A percentile compares a stretch with the other conserved stretches of the same genome.
These are phyloP conservation scores for Hippophae gyantsensis DNA, from an alignment of 306 rosid species.

Conservation along the genomic window DNA sequence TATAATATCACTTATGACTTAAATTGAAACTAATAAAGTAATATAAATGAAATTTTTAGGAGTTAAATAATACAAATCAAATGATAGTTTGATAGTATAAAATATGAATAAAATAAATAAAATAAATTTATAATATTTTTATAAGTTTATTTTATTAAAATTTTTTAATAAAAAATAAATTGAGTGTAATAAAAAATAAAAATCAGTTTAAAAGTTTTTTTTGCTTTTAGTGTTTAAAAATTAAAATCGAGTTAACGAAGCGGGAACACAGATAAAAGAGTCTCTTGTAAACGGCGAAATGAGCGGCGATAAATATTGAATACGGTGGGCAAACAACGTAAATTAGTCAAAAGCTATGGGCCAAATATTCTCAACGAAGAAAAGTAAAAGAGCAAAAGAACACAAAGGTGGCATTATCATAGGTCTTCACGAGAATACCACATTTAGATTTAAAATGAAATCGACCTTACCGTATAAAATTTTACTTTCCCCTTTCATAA, in stretches of 20 bases:
- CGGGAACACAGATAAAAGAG: background rate
- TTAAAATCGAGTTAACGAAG: background rate
- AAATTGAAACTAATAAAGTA: no score
- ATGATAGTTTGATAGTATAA: no score
- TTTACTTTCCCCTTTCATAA: slow-evolving; percentile 4
- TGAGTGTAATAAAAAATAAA: no score
- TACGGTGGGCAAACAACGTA: slow-evolving; percentile 22
- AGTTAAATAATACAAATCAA: no score
- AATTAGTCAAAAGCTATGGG: slow-evolving; percentile 39
- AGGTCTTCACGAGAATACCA: slow-evolving; percentile 23
- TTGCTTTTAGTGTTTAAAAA: no score
- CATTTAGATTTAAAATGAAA: slow-evolving; percentile 1
- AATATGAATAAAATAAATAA: no score
- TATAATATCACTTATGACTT: no score
- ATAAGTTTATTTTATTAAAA: no score
- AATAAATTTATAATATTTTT: no score
- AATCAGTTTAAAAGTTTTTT: no score
- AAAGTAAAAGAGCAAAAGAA: slow-evolving; percentile 25
- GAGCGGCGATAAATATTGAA: slow-evolving; percentile 34
- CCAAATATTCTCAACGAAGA: slow-evolving; percentile 18
- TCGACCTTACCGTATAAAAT: slow-evolving; percentile 8
- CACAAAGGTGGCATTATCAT: slow-evolving; percentile 36
- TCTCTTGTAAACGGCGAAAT: slow-evolving; percentile 18
- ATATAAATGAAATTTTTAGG: no score
- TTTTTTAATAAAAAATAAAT: no score